These are phyloP conservation scores for Paramecium octaurelia DNA, from an alignment of 73 alveolate genomes.

Conservation along the genomic window DNA sequence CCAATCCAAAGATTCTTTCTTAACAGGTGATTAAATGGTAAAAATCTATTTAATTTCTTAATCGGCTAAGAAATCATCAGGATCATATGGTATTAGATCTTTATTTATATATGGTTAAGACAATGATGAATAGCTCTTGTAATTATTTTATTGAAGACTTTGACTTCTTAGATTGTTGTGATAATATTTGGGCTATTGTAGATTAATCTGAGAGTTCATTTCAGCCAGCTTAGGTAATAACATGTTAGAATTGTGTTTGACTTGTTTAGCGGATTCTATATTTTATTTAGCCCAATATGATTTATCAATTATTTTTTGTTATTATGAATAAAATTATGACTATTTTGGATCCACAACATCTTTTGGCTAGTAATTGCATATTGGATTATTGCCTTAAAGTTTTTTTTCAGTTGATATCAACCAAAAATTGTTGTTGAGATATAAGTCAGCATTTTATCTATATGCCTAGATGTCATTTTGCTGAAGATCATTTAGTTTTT, in stretches of 20 bases:
- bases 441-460: not conserved
- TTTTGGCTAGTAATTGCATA: not conserved
- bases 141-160: not conserved
- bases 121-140: not conserved
- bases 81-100: not conserved
- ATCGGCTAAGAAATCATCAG: not conserved
- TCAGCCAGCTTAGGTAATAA: not conserved
- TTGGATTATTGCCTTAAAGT: not conserved
- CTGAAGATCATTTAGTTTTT: not conserved
- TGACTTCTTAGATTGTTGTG: not conserved
- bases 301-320: not conserved
- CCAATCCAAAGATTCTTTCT: not conserved
- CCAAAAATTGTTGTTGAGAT: not conserved
- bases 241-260: not conserved
- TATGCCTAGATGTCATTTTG: not conserved
- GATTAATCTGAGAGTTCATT: not conserved
- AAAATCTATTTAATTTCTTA: not conserved
- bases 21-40: not conserved
- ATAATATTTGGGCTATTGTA: not conserved
- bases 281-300: not conserved
- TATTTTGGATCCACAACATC: not conserved
- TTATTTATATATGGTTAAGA: not conserved
- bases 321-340: not conserved
- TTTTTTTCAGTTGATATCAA: not conserved
- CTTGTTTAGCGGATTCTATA: not conserved